Percentiles rank a stretch among this genome's conserved stretches.
Conservation (phyloP, 768 basidiomycete genomes). For the button mushroom (Agaricus bisporus) region DNA sequence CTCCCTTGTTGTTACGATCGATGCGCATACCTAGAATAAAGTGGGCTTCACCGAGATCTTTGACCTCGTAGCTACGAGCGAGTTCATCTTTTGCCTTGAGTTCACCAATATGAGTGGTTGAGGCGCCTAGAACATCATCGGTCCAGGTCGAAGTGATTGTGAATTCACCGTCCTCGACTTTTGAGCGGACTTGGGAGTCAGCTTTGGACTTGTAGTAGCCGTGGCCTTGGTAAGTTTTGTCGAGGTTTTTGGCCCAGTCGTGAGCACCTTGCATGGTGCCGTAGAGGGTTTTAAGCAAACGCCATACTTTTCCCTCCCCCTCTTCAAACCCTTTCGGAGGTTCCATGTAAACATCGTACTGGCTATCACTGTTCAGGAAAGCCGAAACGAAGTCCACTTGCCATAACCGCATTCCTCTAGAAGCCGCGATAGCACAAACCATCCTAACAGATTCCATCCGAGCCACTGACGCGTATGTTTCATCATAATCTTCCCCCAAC, state of each 20-base stretch:
- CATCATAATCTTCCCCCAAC: conserved; percentile 13
- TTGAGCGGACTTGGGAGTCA: conserved; percentile 3
- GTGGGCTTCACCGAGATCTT: conserved; percentile 10
- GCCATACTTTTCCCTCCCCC: conserved; percentile 9
- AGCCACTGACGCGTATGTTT: conserved; percentile 15
- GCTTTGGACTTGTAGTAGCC: conserved; percentile 9
- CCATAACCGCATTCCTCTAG: conserved; percentile 14
- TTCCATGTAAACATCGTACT: conserved; percentile 15
- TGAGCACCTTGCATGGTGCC: conserved; percentile 14
- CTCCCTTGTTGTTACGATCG: background rate
- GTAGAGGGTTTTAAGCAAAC: conserved; percentile 14
- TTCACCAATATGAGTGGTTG: too few relatives aligned
- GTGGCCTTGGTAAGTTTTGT: conserved; percentile 8
- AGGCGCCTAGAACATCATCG: too few relatives aligned
- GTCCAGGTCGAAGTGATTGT: conserved; percentile 4
- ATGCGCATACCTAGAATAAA: conserved; percentile 11
- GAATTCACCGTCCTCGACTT: conserved; percentile 9
- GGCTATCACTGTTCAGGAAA: conserved; percentile 16
- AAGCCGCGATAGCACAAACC: conserved; percentile 14
- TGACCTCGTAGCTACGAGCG: conserved; percentile 12
- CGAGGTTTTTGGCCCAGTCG: conserved; percentile 9
- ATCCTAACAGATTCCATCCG: conserved; percentile 14
- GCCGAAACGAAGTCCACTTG: conserved; percentile 16
- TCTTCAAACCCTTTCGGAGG: conserved; percentile 10
- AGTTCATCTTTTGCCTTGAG: too few relatives aligned